Conservation (phyloP, 345 rosid species). For the Ceriops decandra region DNA sequence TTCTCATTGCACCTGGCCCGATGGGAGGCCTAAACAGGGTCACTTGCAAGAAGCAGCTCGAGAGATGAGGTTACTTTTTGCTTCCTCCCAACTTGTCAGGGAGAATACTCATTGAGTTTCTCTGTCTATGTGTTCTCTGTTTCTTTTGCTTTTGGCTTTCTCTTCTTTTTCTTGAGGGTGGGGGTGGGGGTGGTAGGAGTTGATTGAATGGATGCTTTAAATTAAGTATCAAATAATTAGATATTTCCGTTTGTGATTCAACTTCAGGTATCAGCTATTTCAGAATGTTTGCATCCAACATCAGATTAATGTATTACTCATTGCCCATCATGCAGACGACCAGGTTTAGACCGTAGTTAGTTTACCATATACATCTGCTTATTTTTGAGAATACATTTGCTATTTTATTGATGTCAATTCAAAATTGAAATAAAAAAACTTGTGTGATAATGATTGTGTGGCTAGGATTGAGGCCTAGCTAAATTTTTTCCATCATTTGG, state of each 20-base stretch:
- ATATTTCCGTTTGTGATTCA: conserved; percentile 5
- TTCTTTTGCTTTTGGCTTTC: background rate
- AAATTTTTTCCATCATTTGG: too few relatives aligned
- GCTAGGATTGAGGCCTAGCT: too few relatives aligned
- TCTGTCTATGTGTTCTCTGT: background rate
- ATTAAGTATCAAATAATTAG: conserved; percentile 2
- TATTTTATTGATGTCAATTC: background rate
- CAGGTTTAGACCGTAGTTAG: conserved; percentile 47
- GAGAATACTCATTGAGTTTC: background rate
- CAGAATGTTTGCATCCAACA: conserved; percentile 53
- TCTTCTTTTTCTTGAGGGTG: background rate
- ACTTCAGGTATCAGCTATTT: conserved; percentile 63
- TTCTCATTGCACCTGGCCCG: conserved; percentile 65
- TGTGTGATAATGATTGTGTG: too few relatives aligned
- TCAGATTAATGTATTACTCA: conserved; percentile 64
- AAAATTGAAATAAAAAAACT: background rate
- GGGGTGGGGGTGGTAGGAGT: too few relatives aligned
- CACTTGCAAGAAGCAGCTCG: conserved; percentile 92
- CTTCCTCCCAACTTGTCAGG: background rate
- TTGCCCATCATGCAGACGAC: conserved; percentile 94
- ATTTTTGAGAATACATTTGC: background rate
- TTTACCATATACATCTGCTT: background rate
- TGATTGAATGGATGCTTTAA: background rate
- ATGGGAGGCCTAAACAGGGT: conserved; percentile 80
- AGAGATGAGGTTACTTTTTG: conserved; percentile 55